A percentile compares a stretch with the other conserved stretches of the same genome.
Conservation (phyloP, 495 filamentous ascomycete genomes). For the Penicillium cataractarum region DNA sequence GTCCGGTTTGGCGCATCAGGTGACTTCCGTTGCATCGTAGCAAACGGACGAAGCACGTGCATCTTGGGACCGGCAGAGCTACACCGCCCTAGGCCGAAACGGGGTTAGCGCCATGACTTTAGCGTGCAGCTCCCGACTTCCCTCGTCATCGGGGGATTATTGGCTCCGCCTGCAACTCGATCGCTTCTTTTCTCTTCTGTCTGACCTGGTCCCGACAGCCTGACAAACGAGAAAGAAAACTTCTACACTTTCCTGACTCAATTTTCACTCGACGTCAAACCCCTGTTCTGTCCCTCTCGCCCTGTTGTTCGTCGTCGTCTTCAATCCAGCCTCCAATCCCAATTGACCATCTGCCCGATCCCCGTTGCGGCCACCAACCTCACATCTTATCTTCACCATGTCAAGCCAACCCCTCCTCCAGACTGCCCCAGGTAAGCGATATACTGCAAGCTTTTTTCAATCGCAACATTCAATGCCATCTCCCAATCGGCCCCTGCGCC, state of each 20-base stretch:
- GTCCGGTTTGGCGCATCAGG: neutral
- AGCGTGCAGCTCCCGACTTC: constrained; percentile 11
- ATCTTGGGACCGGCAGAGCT: constrained; percentile 6
- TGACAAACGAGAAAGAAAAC: neutral
- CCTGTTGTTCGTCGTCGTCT: neutral
- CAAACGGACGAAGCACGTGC: constrained; percentile 23
- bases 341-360: neutral
- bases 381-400: constrained; percentile 53
- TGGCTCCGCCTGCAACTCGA: constrained; percentile 10
- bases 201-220: neutral
- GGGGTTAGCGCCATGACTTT: neutral
- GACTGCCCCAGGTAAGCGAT: constrained; percentile 65
- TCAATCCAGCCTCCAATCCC: neutral
- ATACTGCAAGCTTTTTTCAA: neutral
- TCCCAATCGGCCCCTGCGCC: neutral
- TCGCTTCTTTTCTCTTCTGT: constrained; percentile 9
- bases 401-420: constrained; percentile 96
- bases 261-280: neutral
- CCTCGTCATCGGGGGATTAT: constrained; percentile 23
- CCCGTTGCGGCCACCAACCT: neutral
- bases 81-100: constrained; percentile 12
- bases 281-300: neutral
- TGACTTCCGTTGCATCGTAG: neutral
- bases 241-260: constrained; percentile 6
- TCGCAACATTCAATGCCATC: neutral